Base-by-base conservation (phyloP, 768 basidiomycete species). In the Suillus paluster region DNA sequence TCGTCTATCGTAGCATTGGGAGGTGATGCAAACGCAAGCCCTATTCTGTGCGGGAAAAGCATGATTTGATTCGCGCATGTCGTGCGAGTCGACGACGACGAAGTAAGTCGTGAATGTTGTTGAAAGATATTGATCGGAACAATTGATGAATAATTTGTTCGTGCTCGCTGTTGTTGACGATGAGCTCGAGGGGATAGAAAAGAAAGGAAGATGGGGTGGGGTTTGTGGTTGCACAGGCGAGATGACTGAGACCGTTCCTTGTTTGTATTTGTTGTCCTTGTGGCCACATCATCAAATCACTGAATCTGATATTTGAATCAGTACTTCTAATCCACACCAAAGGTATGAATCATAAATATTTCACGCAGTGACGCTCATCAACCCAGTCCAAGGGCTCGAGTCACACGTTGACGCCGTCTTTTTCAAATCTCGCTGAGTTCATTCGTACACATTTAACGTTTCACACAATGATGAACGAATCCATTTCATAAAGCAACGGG, bases 11-110 rank as follows among this genome's bases (percentile, higher is more conserved):
- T 99, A 98, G 7, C 98, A 84, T 78, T 96, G 91, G 2, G 94
- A 91, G 6, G 94, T 92, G 63, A 99, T 97, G 68, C 92, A 94
- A 52, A 98, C 92, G 70, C 90, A 94, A 7, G 96, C 96, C 79
- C 95, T 88, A 79, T 96, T 96, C 83, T 96, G 95, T 50, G 88
- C 87, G 19, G 95, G 94, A 80, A 96, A 97, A 21, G 89, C 90
- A 79, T 95, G 96, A 83, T 96, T 97, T 69, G 92, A 91, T 75
- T 97, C 95, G 66, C 96, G 87, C 96, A 97, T 97, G 63, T 61
- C 63, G 68, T 66, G 66, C 65, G 65, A 69, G 73, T 44, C 45
- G 56, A 42, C 50, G 44, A 61, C 38, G 27, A 45, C 58, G 57
- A 65, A 63, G 59, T 68, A 66, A 63, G 23, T 25, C 38, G 10